Evolutionary conservation across 805 yeast genomes (phyloP).

Genomic region (Kluyveromyces dobzhanskii): DNA sequence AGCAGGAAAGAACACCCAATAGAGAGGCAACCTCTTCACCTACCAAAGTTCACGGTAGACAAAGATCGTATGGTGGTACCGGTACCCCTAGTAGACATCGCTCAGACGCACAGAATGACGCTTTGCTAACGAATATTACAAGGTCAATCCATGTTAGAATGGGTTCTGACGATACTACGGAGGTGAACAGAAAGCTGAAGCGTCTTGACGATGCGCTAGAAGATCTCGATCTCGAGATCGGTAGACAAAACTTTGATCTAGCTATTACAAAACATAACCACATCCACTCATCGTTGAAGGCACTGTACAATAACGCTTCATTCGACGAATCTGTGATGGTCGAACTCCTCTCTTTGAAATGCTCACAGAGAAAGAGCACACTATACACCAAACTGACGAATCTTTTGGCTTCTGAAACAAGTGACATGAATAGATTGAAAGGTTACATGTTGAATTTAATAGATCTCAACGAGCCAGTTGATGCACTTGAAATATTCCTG

Average conservation of each 20-base stretch:
- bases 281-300: conserved; percentile 27
- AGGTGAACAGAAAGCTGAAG: conserved; percentile 38
- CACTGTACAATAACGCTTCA: conserved; percentile 11
- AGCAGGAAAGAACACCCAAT: conserved; percentile 28
- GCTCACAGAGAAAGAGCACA: conserved; percentile 25
- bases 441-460: conserved; percentile 26
- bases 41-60: conserved; percentile 28
- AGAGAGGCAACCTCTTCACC: conserved; percentile 26
- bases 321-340: conserved; percentile 26
- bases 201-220: conserved; percentile 54
- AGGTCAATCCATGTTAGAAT: conserved; percentile 55
- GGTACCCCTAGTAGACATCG: not conserved
- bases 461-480: conserved; percentile 36
- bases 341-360: conserved; percentile 29
- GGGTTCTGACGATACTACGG: conserved; percentile 40
- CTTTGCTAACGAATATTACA: conserved; percentile 37
- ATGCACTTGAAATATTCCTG: conserved; percentile 42
- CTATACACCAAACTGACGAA: conserved; percentile 30
- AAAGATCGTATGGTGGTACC: not conserved
- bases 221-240: conserved; percentile 59
- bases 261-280: conserved; percentile 31
- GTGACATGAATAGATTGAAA: conserved; percentile 23
- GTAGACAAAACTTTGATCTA: conserved; percentile 46
- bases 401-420: conserved; percentile 24
- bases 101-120: conserved; percentile 2